phyloP scores from a whole-genome alignment of 257 asterid species.

The Thymus quinquecostatus region DNA sequence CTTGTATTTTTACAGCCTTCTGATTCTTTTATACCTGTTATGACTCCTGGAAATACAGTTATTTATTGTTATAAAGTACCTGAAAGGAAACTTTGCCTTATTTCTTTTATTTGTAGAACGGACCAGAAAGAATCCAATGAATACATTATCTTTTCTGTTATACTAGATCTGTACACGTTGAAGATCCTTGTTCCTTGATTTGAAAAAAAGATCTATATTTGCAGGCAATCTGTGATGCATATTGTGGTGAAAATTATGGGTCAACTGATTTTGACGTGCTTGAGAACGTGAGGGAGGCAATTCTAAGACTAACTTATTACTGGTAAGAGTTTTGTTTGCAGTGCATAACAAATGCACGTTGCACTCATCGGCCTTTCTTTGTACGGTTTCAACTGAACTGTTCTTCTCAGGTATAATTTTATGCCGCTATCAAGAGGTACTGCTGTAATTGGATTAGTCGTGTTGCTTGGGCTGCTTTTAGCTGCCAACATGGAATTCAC shows the following conservation, averaged over 20 bases:
- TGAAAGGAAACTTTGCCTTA: background rate
- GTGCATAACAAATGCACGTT: background rate
- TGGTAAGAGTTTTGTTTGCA: constrained; percentile 52
- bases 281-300: constrained; percentile 83
- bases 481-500: constrained; percentile 98
- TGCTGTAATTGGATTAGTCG: constrained; percentile 78
- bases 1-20: background rate
- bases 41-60: background rate
- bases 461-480: constrained; percentile 82
- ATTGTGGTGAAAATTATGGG: constrained; percentile 85
- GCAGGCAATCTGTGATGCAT: constrained; percentile 91
- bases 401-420: constrained; percentile 80
- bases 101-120: constrained; percentile 1
- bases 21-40: background rate
- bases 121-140: background rate
- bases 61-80: constrained; percentile 5
- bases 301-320: constrained; percentile 83
- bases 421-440: constrained; percentile 87
- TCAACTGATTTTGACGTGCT: constrained; percentile 82
- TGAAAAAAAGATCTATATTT: constrained; percentile 31
- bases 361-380: constrained; percentile 9
- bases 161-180: constrained; percentile 9
- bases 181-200: constrained; percentile 9
- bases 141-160: background rate
- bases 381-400: constrained; percentile 26